Evolutionary conservation across 139 green algal genomes (phyloP).

Genomic region (Chlorella vulgaris): DNA sequence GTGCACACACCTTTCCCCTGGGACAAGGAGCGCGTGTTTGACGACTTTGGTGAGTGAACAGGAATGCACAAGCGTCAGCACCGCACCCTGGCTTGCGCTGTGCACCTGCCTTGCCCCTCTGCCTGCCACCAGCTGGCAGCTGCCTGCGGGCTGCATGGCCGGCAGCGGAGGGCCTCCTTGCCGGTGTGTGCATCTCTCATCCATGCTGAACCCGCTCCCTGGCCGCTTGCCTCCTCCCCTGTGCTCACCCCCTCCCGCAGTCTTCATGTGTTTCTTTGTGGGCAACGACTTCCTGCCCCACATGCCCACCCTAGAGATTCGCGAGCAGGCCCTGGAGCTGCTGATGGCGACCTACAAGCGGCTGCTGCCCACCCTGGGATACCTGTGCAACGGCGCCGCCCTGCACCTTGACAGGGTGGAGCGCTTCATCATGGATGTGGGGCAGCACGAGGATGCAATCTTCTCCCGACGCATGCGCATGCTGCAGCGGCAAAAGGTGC

Average conservation of each 20-base stretch:
- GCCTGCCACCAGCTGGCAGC: too few species aligned
- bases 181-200: too few species aligned
- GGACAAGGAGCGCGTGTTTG: conserved; percentile 79
- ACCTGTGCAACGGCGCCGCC: conserved; percentile 67
- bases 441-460: conserved; percentile 89
- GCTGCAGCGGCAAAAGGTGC: conserved; percentile 57
- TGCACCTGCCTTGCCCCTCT: background rate
- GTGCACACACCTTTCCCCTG: conserved; percentile 49
- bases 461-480: conserved; percentile 91
- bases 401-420: conserved; percentile 88
- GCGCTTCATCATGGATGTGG: conserved; percentile 89
- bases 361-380: conserved; percentile 85
- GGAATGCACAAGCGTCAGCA: background rate
- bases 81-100: background rate
- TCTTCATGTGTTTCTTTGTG: conserved; percentile 99
- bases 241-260: conserved; percentile 40
- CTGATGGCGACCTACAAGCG: conserved; percentile 92
- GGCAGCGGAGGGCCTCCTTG: background rate
- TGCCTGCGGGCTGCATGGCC: background rate
- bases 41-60: conserved; percentile 74
- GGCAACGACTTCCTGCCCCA: conserved; percentile 99
- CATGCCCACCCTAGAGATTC: conserved; percentile 99
- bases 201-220: conserved; percentile 26
- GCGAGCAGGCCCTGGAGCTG: conserved; percentile 94
- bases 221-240: conserved; percentile 18